Evolutionary conservation across 2,329 filamentous ascomycete species (phyloP).

Genomic region (Juglanconis juglandina): DNA sequence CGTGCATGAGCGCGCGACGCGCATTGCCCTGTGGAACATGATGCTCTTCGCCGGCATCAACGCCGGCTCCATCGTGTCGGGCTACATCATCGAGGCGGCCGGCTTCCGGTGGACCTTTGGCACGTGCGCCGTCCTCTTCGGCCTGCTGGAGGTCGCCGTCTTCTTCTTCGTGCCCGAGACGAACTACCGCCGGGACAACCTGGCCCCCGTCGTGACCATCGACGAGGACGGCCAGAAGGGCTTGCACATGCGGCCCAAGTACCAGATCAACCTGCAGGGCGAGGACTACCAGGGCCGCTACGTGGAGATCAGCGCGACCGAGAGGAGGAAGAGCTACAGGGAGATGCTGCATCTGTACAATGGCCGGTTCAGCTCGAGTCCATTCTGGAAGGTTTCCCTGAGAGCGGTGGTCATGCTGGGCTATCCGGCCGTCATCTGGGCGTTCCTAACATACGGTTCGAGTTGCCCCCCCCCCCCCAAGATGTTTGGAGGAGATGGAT

Average conservation of each 20-base stretch:
- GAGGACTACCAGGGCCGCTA: not conserved
- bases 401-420: not conserved
- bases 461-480: too few species aligned
- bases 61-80: constrained; percentile 36
- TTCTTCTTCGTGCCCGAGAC: constrained; percentile 50
- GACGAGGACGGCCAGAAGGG: constrained; percentile 1
- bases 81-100: constrained; percentile 37
- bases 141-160: constrained; percentile 38
- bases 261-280: constrained; percentile 17
- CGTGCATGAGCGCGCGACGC: constrained; percentile 41
- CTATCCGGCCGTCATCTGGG: not conserved
- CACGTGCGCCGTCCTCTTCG: constrained; percentile 44
- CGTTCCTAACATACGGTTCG: not conserved
- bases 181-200: constrained; percentile 36
- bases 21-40: constrained; percentile 39
- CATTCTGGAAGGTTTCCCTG: not conserved
- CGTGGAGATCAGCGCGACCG: constrained; percentile 14
- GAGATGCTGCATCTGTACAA: constrained; percentile 32
- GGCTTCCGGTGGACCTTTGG: constrained; percentile 44
- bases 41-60: constrained; percentile 38
- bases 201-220: constrained; percentile 14
- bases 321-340: constrained; percentile 30
- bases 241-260: constrained; percentile 18
- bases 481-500: not conserved
- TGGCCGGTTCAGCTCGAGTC: constrained; percentile 30